These are phyloP conservation scores for Plasmodium vinckei DNA, from an alignment of 169 alveolate genomes.

Conservation along the genomic window DNA sequence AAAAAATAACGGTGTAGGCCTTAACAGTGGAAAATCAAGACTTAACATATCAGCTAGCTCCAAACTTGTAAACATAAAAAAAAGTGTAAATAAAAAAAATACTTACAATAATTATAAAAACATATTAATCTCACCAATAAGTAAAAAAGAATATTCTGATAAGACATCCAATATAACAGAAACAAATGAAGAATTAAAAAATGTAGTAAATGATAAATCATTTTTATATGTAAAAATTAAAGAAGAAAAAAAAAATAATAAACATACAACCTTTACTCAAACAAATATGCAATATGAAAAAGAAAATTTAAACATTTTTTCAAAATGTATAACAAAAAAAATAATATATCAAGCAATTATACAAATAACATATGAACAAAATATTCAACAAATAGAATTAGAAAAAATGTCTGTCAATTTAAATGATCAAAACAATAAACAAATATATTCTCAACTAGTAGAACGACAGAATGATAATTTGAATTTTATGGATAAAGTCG, in stretches of 20 bases:
- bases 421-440: constrained; percentile 16
- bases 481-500: constrained; percentile 1
- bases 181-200: constrained; percentile 21
- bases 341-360: constrained; percentile 46
- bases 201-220: constrained; percentile 6
- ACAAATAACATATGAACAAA: constrained; percentile 54
- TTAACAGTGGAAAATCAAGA: neutral
- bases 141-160: constrained; percentile 5
- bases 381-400: constrained; percentile 23
- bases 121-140: constrained; percentile 1
- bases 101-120: neutral
- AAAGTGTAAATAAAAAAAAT: neutral
- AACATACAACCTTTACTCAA: constrained; percentile 18
- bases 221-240: constrained; percentile 22
- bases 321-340: constrained; percentile 36
- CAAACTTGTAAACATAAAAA: neutral
- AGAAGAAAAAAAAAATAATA: constrained; percentile 17
- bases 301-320: constrained; percentile 7
- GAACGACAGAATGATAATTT: constrained; percentile 20
- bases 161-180: constrained; percentile 11
- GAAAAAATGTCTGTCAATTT: neutral
- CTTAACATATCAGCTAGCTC: neutral
- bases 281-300: constrained; percentile 24
- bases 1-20: neutral
- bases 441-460: constrained; percentile 5